A percentile compares a stretch with the other conserved stretches of the same genome.
phyloP scores from a whole-genome alignment of 2,329 filamentous ascomycete genomes.

The Aspergillus ustus region DNA sequence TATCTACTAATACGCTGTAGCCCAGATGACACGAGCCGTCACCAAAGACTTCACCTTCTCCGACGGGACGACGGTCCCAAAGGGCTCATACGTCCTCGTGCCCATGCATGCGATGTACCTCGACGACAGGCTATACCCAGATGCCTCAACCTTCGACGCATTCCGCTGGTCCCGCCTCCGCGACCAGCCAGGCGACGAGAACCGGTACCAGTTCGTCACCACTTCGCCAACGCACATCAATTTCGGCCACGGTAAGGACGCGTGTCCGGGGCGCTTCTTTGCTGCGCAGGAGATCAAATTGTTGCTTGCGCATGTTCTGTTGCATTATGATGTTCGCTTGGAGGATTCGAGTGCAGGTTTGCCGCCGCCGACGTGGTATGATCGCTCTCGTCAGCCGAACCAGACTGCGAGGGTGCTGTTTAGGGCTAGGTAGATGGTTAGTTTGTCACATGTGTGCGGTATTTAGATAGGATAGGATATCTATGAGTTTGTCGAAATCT shows the following conservation, averaged over 20 bases:
- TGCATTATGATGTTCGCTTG: slow-evolving; percentile 3
- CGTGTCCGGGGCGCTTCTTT: slow-evolving; percentile 42
- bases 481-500: too few relatives aligned
- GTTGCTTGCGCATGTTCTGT: slow-evolving; percentile 14
- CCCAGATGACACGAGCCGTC: slow-evolving; percentile 18
- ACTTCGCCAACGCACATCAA: not conserved
- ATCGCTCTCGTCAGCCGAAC: not conserved
- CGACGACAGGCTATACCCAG: slow-evolving; percentile 18
- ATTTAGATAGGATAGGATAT: too few relatives aligned
- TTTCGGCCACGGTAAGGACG: slow-evolving; percentile 38
- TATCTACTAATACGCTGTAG: not conserved
- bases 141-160: slow-evolving; percentile 30
- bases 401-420: not conserved
- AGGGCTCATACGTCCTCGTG: slow-evolving; percentile 22
- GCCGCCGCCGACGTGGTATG: not conserved
- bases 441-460: too few relatives aligned
- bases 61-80: slow-evolving; percentile 25
- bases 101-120: slow-evolving; percentile 23
- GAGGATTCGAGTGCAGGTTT: not conserved
- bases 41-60: slow-evolving; percentile 23
- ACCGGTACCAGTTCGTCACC: slow-evolving; percentile 21
- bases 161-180: slow-evolving; percentile 28
- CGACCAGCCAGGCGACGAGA: slow-evolving; percentile 18
- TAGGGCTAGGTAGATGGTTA: too few relatives aligned
- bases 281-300: slow-evolving; percentile 37